Conservation (phyloP, 169 alveolate species). For the Eimeria acervulina region DNA sequence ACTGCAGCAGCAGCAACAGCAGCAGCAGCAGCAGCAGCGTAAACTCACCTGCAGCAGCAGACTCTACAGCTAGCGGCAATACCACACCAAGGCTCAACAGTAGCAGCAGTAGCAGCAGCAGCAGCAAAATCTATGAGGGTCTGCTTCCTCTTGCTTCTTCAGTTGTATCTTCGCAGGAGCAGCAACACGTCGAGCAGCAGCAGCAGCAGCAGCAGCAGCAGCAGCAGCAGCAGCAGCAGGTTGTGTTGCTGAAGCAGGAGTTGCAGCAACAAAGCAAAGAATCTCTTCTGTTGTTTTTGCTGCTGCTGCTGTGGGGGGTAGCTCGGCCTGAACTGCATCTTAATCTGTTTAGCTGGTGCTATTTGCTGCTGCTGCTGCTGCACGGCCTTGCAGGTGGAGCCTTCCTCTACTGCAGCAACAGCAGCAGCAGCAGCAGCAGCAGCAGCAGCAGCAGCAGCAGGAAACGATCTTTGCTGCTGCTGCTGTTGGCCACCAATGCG, state of each 20-base stretch:
- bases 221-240: neutral
- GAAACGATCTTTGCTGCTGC: neutral
- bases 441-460: constrained; percentile 27
- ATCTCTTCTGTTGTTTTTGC: neutral
- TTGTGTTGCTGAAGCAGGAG: neutral
- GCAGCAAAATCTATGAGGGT: neutral
- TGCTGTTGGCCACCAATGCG: constrained; percentile 12
- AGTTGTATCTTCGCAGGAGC: neutral
- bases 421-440: constrained; percentile 40
- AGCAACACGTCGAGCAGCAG: neutral
- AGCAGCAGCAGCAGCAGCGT: neutral
- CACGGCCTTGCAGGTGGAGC: constrained; percentile 24
- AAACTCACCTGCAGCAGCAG: neutral
- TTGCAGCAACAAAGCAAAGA: constrained; percentile 18
- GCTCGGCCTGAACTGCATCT: neutral
- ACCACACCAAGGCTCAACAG: neutral
- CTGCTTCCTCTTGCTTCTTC: neutral
- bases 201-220: constrained; percentile 57
- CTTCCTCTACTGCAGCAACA: constrained; percentile 14
- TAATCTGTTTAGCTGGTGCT: neutral
- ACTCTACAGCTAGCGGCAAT: neutral
- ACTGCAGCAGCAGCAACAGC: too few relatives aligned
- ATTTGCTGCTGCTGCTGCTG: constrained; percentile 42
- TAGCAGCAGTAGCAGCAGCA: neutral
- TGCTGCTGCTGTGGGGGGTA: neutral